phyloP scores from a whole-genome alignment of 139 green algal species.

The Haematococcus lacustris region DNA sequence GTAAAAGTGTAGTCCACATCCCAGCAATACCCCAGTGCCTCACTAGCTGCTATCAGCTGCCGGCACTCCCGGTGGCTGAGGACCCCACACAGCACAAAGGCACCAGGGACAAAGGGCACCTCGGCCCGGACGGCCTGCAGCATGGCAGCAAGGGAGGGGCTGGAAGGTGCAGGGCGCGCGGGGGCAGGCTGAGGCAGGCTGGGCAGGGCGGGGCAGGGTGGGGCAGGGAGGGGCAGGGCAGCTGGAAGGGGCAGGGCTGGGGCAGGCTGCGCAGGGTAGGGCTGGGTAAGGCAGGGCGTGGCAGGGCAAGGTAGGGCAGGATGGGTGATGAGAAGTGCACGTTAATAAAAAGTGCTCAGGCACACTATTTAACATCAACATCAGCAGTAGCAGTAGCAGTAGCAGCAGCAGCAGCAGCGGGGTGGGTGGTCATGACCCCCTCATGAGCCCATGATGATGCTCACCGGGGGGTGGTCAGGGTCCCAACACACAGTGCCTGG shows the following conservation, averaged over 20 bases:
- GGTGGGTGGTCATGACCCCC: not conserved
- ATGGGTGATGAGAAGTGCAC: not conserved
- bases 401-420: not conserved
- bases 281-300: not conserved
- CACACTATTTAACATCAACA: too few relatives aligned
- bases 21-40: conserved; percentile 20
- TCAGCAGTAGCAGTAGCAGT: not conserved
- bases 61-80: conserved; percentile 13
- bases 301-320: not conserved
- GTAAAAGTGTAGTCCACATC: conserved; percentile 23
- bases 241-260: not conserved
- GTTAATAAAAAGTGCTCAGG: not conserved
- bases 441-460: not conserved
- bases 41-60: conserved; percentile 22
- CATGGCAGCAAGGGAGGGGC: not conserved
- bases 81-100: conserved; percentile 19
- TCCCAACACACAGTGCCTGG: conserved; percentile 14
- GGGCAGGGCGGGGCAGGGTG: not conserved
- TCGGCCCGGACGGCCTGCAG: conserved; percentile 9
- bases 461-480: not conserved
- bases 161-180: not conserved
- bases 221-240: not conserved
- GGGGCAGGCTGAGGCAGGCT: not conserved
- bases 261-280: not conserved
- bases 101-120: conserved; percentile 24